Evolutionary conservation across 305 asterid genomes (phyloP), one percentile per base, ranked within the genome.

Genomic region (Rubia tinctorum): DNA sequence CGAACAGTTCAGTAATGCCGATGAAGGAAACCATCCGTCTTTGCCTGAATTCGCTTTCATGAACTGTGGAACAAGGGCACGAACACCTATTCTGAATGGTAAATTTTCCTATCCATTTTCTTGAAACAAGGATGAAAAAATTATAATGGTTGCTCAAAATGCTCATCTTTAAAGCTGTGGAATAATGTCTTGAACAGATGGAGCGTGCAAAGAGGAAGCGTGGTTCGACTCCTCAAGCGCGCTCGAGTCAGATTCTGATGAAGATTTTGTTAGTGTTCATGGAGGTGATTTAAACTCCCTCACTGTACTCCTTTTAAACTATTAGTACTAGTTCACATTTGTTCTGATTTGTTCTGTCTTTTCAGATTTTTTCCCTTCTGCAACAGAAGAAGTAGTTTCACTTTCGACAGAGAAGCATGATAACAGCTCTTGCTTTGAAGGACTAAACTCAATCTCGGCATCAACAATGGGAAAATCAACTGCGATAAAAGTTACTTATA

Each of bases 191-290:
- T 71, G 25, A 40, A 71, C 69, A 74, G 79, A 84, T 83, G 96
- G 84, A 69, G 65, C 69, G 42, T 76, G 83, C 77, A 86, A 75
- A 75, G 97, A 89, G 53, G 98, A 94, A 71, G 89, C 86, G 42
- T 94, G 97, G 97, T 94, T 88, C 13, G 99, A 94, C 73, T 85
- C 97, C 15, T 45, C 53, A 17, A 94, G 97, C 62, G 73, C 78
- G 75, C 87, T 91, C 1, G 91, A 87, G 47, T 94, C 99, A 13
- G 99, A 91, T 80, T 77, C 91, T 18, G 99, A 94, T 56, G 99
- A 91, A 71, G 99, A 94, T 47, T 89, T 86, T 76, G 77, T 82
- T 53, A 89, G 93, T 78, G 75, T 83, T 65, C 70, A 73, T 44
- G 95, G 85, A 81, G 98, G 97, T 93, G 79, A 76, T 76, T 73